Base-by-base conservation (phyloP, 2,329 filamentous ascomycete genomes). In the Aciculosporium take region DNA sequence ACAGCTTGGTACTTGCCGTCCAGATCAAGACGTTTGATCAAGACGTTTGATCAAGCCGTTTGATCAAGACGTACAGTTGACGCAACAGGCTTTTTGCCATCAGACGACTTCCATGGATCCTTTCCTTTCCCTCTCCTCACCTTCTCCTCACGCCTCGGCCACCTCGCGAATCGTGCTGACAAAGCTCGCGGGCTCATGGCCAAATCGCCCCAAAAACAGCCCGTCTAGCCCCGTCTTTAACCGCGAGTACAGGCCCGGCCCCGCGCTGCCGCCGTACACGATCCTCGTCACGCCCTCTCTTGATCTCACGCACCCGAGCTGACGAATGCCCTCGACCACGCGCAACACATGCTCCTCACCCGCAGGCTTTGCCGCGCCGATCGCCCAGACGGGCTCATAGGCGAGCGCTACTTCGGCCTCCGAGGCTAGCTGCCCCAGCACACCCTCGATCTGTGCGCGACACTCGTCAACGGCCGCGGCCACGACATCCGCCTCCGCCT, bases 361-460 rank as follows among this genome's bases (percentile, higher is more conserved):
- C 0, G 85, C 85, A 2, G 85, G 84, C 52, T 79, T 66, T 1
- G 71, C 65, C 8, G 84, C 79, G 0, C 85, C 85, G 58, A 91
- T 93, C 1, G 85, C 85, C 85, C 85, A 93, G 1, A 91, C 84
- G 7, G 85, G 85, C 64, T 93, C 85, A 55, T 93, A 93, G 1
- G 85, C 85, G 43, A 93, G 69, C 6, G 89, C 73, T 5, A 91
- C 71, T 37, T 86, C 79, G 0, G 76, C 73, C 13, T 75, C 67
- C 9, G 66, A 65, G 1, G 77, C 70, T 7, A 89, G 64, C 0
- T 67, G 71, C 1, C 63, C 63, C 39, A 91, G 56, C 2, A 84
- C 76, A 1, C 74, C 65, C 30, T 68, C 66, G 42, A 93, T 67
- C 59, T 89, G 83, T 4, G 64, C 61, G 28, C 63, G 66, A 51